These are phyloP conservation scores for Ricinus communis DNA, from an alignment of 345 rosid genomes.

Conservation along the genomic window DNA sequence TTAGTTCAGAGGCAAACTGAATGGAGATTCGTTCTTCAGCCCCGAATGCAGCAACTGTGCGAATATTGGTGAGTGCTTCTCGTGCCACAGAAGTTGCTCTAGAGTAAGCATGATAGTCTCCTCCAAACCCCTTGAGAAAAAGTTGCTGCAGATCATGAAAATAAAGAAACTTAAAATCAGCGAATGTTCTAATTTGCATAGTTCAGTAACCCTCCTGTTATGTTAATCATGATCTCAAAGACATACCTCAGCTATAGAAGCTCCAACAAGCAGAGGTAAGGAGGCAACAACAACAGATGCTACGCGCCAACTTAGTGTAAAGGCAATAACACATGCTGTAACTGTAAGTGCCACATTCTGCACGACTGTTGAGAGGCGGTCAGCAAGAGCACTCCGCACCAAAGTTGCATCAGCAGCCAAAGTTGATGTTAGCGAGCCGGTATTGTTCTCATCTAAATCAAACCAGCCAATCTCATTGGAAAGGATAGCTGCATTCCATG, in stretches of 20 bases:
- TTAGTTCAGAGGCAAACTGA: slow-evolving; percentile 57
- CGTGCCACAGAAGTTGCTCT: slow-evolving; percentile 66
- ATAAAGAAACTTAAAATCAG: not conserved
- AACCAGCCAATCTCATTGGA: slow-evolving; percentile 86
- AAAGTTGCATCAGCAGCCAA: slow-evolving; percentile 81
- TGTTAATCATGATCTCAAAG: not conserved
- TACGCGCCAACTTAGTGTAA: slow-evolving; percentile 71
- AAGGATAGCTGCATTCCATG: slow-evolving; percentile 63
- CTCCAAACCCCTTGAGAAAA: slow-evolving; percentile 80
- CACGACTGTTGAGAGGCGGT: slow-evolving; percentile 72
- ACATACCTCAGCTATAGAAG: slow-evolving; percentile 68
- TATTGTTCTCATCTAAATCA: slow-evolving; percentile 74
- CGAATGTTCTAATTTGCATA: not conserved
- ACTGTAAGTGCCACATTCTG: slow-evolving; percentile 72
- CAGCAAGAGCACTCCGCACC: slow-evolving; percentile 76
- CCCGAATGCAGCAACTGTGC: slow-evolving; percentile 72
- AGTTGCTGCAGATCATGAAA: slow-evolving; percentile 49
- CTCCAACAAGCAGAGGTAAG: slow-evolving; percentile 77
- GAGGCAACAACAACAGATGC: slow-evolving; percentile 74
- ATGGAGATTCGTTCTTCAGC: slow-evolving; percentile 51
- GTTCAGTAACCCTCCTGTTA: not conserved
- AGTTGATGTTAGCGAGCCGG: slow-evolving; percentile 61
- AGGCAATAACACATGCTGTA: slow-evolving; percentile 72
- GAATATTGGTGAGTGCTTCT: slow-evolving; percentile 71
- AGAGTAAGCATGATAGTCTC: slow-evolving; percentile 61